Conservation (phyloP, 2,329 filamentous ascomycete genomes). For the Pseudocercospora ulei region DNA sequence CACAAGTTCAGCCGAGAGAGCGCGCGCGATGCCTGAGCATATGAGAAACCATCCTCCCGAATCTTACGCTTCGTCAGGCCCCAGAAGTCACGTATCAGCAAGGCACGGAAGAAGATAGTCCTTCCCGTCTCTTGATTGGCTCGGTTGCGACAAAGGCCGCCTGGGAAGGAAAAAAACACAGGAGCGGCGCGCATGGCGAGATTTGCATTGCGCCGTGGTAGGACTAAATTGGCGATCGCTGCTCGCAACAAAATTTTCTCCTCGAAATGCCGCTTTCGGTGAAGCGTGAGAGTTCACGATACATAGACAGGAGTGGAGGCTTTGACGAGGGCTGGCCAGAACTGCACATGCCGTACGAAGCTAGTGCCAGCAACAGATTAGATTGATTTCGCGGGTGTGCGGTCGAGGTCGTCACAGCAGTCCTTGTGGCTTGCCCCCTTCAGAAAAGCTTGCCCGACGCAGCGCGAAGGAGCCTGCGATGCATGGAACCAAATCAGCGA, state of each 20-base stretch:
- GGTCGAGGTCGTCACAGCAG: slow-evolving; percentile 6
- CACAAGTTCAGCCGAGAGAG: slow-evolving; percentile 14
- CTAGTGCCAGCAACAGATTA: slow-evolving; percentile 6
- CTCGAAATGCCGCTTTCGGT: slow-evolving; percentile 16
- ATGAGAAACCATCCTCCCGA: slow-evolving; percentile 10
- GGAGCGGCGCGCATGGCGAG: slow-evolving; percentile 13
- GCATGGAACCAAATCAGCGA: too few relatives aligned
- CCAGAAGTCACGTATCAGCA: slow-evolving; percentile 13
- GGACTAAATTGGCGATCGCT: slow-evolving; percentile 16
- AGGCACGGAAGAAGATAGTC: slow-evolving; percentile 9
- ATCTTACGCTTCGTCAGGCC: slow-evolving; percentile 15
- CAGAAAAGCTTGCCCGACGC: slow-evolving; percentile 2
- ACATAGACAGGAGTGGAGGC: slow-evolving; percentile 19
- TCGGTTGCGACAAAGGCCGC: slow-evolving; percentile 11
- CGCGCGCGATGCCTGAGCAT: slow-evolving; percentile 10
- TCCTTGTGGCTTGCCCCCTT: slow-evolving; percentile 4
- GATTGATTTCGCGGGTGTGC: slow-evolving; percentile 5
- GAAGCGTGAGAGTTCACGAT: slow-evolving; percentile 15
- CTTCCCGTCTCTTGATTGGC: slow-evolving; percentile 9
- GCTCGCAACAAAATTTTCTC: slow-evolving; percentile 15
- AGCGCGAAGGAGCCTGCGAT: slow-evolving; percentile 1
- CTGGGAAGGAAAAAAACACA: slow-evolving; percentile 7
- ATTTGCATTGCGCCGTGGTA: slow-evolving; percentile 18
- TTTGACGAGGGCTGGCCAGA: slow-evolving; percentile 12
- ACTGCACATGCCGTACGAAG: slow-evolving; percentile 10